Evolutionary conservation across 2,329 filamentous ascomycete genomes (phyloP).

Genomic region (Pseudovirgaria hyperparasitica): DNA sequence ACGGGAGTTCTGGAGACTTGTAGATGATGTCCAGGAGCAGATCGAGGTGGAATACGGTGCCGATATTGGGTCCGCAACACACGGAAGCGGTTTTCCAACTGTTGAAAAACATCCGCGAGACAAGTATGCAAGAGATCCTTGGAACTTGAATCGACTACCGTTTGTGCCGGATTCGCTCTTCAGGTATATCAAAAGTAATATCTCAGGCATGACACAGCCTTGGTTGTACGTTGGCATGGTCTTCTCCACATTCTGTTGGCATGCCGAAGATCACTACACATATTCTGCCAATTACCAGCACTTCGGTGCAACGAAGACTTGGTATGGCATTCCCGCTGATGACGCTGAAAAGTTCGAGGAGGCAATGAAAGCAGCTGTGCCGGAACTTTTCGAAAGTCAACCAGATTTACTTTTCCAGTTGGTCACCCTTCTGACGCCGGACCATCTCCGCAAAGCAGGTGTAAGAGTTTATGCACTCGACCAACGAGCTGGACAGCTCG

Average conservation of each 20-base stretch:
- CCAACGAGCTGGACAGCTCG: slow-evolving; percentile 87
- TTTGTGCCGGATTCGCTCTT: slow-evolving; percentile 87
- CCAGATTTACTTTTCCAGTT: slow-evolving; percentile 93
- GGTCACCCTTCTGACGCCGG: slow-evolving; percentile 88
- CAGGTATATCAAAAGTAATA: slow-evolving; percentile 93
- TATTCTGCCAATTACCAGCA: slow-evolving; percentile 99
- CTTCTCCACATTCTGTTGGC: slow-evolving; percentile 99
- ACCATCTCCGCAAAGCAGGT: slow-evolving; percentile 83
- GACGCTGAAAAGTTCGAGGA: slow-evolving; percentile 91
- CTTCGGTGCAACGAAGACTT: slow-evolving; percentile 95
- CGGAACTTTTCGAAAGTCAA: slow-evolving; percentile 92
- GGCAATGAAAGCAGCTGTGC: slow-evolving; percentile 89
- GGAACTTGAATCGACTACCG: slow-evolving; percentile 91
- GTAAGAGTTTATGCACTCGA: slow-evolving; percentile 92
- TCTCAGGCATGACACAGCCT: slow-evolving; percentile 97
- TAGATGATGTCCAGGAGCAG: slow-evolving; percentile 85
- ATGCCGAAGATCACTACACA: slow-evolving; percentile 95
- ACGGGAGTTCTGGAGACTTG: slow-evolving; percentile 89
- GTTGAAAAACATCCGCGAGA: slow-evolving; percentile 82
- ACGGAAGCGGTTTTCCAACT: slow-evolving; percentile 93
- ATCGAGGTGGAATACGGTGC: slow-evolving; percentile 97
- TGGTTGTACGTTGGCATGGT: slow-evolving; percentile 99
- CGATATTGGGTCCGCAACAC: slow-evolving; percentile 95
- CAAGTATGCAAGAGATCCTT: slow-evolving; percentile 76
- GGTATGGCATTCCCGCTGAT: slow-evolving; percentile 93